Base-by-base conservation (phyloP, 2,329 filamentous ascomycete species). In the Chrysosphaeria jannelii region DNA sequence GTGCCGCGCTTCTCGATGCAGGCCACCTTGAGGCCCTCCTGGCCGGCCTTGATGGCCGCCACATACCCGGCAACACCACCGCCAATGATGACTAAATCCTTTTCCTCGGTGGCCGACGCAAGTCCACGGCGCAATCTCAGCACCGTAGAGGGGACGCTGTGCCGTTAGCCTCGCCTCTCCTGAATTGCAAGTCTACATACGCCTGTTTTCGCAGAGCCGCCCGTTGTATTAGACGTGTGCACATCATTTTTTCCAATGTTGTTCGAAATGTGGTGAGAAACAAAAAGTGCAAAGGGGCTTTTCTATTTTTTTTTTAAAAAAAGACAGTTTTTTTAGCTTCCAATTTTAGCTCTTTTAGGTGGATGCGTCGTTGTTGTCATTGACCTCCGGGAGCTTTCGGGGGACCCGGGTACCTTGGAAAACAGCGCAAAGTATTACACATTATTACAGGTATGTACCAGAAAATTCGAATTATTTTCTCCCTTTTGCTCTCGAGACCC, bases 21-120 rank as follows among this genome's bases (percentile, higher is more conserved):
- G 30, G 78, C 62, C 33, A 90, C 81, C 66, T 91, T 93, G 45
- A 97, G 48, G 39, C 85, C 85, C 45, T 89, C 76, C 50, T 97
- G 85, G 29, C 79, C 85, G 39, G 85, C 85, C 56, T 93, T 97
- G 57, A 97, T 97, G 39, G 85, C 85, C 34, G 85, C 81, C 39
- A 97, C 85, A 52, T 97, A 97, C 43, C 85, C 85, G 37, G 81
- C 85, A 40, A 93, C 85, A 53, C 85, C 85, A 46, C 85, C 85
- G 40, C 85, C 85, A 41, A 97, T 90, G 49, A 97, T 79, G 41
- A 97, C 70, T 26, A 97, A 58, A 47, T 97, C 85, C 49, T 90
- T 88, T 47, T 91, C 76, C 47, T 79, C 76, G 76, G 45, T 33
- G 50, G 30, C 24, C 25, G 57, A 57, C 27, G 62, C 58, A 39